Conservation (phyloP, 75 land plant genomes). For the Cunninghamia lanceolata region DNA sequence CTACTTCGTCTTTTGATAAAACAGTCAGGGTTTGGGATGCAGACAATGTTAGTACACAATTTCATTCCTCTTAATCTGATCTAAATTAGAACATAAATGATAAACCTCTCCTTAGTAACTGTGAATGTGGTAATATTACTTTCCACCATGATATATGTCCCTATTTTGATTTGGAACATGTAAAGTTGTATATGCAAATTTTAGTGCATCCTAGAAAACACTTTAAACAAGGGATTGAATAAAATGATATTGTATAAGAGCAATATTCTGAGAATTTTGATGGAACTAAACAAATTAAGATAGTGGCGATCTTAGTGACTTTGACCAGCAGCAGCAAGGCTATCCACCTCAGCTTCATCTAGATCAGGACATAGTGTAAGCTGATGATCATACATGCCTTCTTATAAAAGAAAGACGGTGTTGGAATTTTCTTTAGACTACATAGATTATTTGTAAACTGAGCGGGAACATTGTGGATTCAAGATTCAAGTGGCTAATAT, state of each 20-base stretch:
- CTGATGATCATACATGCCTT: background rate
- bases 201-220: background rate
- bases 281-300: background rate
- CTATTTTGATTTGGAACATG: background rate
- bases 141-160: background rate
- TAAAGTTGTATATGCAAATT: background rate
- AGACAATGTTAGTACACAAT: slow-evolving; percentile 66
- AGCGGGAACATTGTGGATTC: background rate
- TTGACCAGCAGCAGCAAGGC: no score
- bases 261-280: background rate
- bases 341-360: background rate
- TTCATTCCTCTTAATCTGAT: background rate
- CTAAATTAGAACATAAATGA: background rate
- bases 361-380: background rate
- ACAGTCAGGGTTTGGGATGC: slow-evolving; percentile 96
- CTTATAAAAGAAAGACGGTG: background rate
- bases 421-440: no score
- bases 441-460: background rate
- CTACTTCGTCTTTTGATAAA: slow-evolving; percentile 90
- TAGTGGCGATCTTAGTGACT: no score
- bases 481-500: background rate
- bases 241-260: background rate
- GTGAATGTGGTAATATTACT: background rate
- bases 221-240: background rate
- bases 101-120: background rate